These are phyloP conservation scores for Pleurotus tuoliensis DNA, from an alignment of 768 basidiomycete species.

Conservation along the genomic window DNA sequence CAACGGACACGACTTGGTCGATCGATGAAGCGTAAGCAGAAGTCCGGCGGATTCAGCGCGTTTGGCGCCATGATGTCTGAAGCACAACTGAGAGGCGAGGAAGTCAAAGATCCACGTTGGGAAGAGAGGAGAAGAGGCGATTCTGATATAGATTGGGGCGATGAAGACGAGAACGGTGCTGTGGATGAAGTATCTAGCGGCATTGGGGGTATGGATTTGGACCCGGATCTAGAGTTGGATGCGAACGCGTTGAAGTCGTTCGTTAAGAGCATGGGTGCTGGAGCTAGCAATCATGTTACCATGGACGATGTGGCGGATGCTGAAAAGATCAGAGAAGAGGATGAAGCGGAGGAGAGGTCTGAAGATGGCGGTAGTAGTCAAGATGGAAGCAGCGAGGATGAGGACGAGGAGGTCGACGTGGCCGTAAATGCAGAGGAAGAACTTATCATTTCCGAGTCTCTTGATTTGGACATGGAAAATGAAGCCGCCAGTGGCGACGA, in stretches of 20 bases:
- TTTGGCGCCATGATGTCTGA: constrained; percentile 57
- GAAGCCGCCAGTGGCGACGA: constrained; percentile 19
- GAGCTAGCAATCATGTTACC: constrained; percentile 47
- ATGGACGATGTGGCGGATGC: constrained; percentile 66
- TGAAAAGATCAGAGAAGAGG: constrained; percentile 43
- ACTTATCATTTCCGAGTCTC: constrained; percentile 35
- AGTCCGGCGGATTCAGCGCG: constrained; percentile 35
- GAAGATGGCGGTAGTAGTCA: constrained; percentile 15
- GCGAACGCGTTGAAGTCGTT: constrained; percentile 51
- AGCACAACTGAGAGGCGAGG: constrained; percentile 37
- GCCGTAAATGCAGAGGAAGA: constrained; percentile 43
- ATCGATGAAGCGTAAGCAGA: constrained; percentile 18
- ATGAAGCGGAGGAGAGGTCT: constrained; percentile 31
- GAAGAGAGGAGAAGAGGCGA: constrained; percentile 56
- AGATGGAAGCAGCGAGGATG: constrained; percentile 24
- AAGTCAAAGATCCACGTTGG: constrained; percentile 35
- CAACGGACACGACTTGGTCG: constrained; percentile 20
- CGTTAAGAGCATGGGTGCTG: constrained; percentile 38
- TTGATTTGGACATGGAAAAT: constrained; percentile 23
- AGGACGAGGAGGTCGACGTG: constrained; percentile 32
- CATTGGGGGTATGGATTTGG: constrained; percentile 63
- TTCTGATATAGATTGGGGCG: constrained; percentile 70
- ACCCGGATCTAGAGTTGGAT: constrained; percentile 49
- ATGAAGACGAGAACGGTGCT: constrained; percentile 29
- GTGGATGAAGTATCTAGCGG: constrained; percentile 16